Percentiles rank a stretch among this genome's conserved stretches.
phyloP scores from a whole-genome alignment of 345 rosid genomes.

The Melastoma malabathricum region DNA sequence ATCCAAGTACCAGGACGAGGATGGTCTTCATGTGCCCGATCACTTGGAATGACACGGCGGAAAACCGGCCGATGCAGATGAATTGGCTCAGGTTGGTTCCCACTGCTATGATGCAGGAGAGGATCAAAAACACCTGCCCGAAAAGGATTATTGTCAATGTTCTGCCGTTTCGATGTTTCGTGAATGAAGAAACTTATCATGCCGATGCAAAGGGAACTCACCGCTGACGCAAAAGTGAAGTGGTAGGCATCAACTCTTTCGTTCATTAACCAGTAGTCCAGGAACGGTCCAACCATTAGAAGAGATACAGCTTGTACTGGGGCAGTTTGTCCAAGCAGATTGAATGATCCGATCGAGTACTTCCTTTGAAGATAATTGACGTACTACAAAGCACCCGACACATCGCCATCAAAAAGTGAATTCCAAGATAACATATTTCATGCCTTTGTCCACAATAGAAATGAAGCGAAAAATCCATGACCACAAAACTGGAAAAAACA shows the following conservation, averaged over 20 bases:
- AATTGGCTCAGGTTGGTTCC: slow-evolving; percentile 99
- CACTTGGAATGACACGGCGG: slow-evolving; percentile 96
- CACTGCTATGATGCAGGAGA: slow-evolving; percentile 82
- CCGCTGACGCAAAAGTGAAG: slow-evolving; percentile 45
- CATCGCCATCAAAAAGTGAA: not conserved
- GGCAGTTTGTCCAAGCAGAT: slow-evolving; percentile 89
- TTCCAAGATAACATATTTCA: too few species aligned
- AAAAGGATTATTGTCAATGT: not conserved
- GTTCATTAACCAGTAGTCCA: slow-evolving; percentile 76
- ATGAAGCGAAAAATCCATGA: too few species aligned
- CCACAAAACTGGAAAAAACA: not conserved
- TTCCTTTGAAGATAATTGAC: slow-evolving; percentile 89
- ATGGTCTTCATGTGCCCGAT: slow-evolving; percentile 99
- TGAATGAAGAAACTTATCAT: too few species aligned
- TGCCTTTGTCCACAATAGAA: too few species aligned
- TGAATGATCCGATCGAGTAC: slow-evolving; percentile 83
- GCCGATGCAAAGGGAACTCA: slow-evolving; percentile 15
- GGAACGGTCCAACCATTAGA: slow-evolving; percentile 72
- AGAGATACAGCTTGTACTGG: slow-evolving; percentile 88
- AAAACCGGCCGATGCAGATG: slow-evolving; percentile 94
- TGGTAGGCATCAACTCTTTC: slow-evolving; percentile 64
- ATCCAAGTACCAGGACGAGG: slow-evolving; percentile 74
- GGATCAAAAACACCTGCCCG: slow-evolving; percentile 57
- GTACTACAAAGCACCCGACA: slow-evolving; percentile 35
- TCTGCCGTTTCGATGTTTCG: not conserved